These are phyloP conservation scores for Populus hybrid DNA, from an alignment of 441 rosid species.

Conservation along the genomic window DNA sequence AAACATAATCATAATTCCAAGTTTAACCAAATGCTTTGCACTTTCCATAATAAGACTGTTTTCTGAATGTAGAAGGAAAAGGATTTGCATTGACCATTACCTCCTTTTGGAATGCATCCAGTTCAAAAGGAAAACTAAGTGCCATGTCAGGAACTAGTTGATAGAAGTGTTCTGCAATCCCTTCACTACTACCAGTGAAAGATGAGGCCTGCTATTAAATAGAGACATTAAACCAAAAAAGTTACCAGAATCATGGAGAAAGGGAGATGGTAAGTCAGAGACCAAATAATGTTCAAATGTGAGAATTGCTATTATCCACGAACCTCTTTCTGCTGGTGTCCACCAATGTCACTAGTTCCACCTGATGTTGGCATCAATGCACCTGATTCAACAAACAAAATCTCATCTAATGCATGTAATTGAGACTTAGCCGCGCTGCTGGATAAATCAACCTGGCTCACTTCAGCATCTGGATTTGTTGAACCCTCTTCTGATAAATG, in stretches of 20 bases:
- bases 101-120: constrained; percentile 96
- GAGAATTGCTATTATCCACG: constrained; percentile 17
- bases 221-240: constrained; percentile 24
- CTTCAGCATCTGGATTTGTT: constrained; percentile 38
- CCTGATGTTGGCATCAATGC: constrained; percentile 36
- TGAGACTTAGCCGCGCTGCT: constrained; percentile 38
- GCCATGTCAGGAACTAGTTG: constrained; percentile 96
- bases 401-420: constrained; percentile 68
- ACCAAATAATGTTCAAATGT: constrained; percentile 5
- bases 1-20: not conserved
- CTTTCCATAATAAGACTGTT: not conserved
- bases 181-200: constrained; percentile 59
- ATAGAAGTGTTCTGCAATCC: constrained; percentile 70
- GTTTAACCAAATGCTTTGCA: not conserved
- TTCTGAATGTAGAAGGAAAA: not conserved
- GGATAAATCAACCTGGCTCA: constrained; percentile 25
- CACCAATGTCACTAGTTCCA: constrained; percentile 30
- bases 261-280: not conserved
- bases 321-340: constrained; percentile 60
- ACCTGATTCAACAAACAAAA: constrained; percentile 60
- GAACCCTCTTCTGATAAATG: constrained; percentile 50
- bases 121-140: constrained; percentile 83
- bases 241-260: constrained; percentile 6
- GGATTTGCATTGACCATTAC: constrained; percentile 30
- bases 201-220: constrained; percentile 70